Percentiles rank a stretch among this genome's conserved stretches.
Conservation (phyloP, 2,329 filamentous ascomycete genomes). For the Nemania bipapillata region DNA sequence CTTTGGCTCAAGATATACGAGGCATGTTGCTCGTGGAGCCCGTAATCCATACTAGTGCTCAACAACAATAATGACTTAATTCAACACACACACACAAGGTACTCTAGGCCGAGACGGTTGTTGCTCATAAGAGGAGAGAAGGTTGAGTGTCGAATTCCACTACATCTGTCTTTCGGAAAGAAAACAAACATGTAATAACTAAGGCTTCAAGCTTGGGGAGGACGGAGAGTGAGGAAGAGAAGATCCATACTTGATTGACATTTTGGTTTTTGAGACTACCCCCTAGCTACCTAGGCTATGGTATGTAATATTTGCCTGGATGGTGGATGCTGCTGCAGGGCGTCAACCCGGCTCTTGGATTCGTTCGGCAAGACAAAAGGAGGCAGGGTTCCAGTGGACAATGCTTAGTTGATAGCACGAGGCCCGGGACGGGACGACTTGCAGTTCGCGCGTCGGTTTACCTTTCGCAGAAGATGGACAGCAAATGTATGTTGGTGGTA, state of each 20-base stretch:
- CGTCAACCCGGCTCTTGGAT: conserved; percentile 52
- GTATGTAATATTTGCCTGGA: conserved; percentile 40
- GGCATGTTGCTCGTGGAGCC: conserved; percentile 58
- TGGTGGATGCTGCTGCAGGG: conserved; percentile 42
- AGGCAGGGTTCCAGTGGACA: conserved; percentile 48
- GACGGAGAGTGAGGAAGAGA: conserved; percentile 32
- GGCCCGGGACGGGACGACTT: conserved; percentile 53
- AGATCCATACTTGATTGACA: conserved; percentile 57
- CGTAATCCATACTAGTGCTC: conserved; percentile 51
- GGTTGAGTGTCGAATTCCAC: conserved; percentile 35
- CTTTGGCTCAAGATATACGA: conserved; percentile 57
- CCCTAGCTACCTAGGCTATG: conserved; percentile 44
- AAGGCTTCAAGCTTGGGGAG: conserved; percentile 11
- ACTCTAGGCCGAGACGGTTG: conserved; percentile 29
- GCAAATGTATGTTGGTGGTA: conserved; percentile 47
- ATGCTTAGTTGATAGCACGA: conserved; percentile 44
- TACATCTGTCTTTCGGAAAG: conserved; percentile 42
- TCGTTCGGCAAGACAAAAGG: conserved; percentile 50
- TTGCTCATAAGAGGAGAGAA: conserved; percentile 36
- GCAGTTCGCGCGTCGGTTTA: conserved; percentile 47
- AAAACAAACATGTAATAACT: conserved; percentile 17
- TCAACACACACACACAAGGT: conserved; percentile 36
- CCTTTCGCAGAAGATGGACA: conserved; percentile 38
- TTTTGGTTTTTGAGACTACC: conserved; percentile 47
- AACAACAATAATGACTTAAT: conserved; percentile 30